phyloP scores from a whole-genome alignment of 148 eudicot species.

The Beta vulgaris region DNA sequence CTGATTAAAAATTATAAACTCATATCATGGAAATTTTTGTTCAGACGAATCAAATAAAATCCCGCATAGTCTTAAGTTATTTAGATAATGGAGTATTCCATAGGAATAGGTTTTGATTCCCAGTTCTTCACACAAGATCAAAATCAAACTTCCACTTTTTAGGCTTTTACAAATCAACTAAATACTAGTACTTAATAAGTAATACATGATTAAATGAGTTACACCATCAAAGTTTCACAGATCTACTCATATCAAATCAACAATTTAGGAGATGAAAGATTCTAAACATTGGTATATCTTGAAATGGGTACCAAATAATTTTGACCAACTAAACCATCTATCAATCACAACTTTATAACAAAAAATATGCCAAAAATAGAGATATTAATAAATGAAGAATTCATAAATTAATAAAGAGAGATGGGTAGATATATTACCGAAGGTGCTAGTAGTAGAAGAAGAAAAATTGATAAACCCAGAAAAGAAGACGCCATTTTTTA shows the following conservation, averaged over 20 bases:
- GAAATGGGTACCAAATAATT: neutral
- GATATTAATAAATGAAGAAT: neutral
- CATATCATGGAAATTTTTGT: too few relatives aligned
- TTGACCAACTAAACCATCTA: neutral
- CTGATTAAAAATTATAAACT: too few relatives aligned
- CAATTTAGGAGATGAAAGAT: too few relatives aligned
- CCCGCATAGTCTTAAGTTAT: too few relatives aligned
- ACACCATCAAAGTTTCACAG: neutral
- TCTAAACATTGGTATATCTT: neutral
- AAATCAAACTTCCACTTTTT: too few relatives aligned
- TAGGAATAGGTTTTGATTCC: neutral
- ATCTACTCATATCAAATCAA: neutral
- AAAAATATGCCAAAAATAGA: neutral
- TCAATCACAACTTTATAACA: neutral
- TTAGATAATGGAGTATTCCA: too few relatives aligned
- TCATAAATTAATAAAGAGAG: neutral
- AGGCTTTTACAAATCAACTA: too few relatives aligned
- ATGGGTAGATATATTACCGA: conserved; percentile 24
- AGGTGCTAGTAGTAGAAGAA: conserved; percentile 22
- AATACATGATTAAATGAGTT: too few relatives aligned
- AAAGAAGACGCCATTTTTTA: conserved; percentile 23
- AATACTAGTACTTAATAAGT: too few relatives aligned
- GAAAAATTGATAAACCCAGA: conserved; percentile 18
- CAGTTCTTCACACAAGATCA: neutral
- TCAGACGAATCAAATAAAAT: too few relatives aligned